Evolutionary conservation across 2,329 filamentous ascomycete genomes (phyloP).

Genomic region (Neofusicoccum cordaticola): DNA sequence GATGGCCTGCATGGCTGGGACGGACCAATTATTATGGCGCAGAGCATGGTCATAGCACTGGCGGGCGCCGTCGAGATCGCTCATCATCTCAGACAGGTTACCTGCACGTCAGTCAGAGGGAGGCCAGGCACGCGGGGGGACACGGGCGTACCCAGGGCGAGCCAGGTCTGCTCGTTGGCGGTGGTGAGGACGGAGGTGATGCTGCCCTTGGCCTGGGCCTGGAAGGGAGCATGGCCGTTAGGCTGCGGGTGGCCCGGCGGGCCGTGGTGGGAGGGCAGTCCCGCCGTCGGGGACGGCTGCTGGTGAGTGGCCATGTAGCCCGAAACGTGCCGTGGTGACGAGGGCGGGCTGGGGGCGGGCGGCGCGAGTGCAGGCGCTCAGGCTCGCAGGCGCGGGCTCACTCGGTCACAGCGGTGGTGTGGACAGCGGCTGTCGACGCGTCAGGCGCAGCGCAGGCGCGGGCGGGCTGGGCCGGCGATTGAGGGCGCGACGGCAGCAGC

Average conservation of each 20-base stretch:
- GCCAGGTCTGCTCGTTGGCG: conserved; percentile 86
- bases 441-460: not conserved
- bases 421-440: not conserved
- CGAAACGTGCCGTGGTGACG: not conserved
- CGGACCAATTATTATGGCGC: conserved; percentile 81
- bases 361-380: conserved; percentile 5
- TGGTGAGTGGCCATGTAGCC: conserved; percentile 65
- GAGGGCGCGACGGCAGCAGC: conserved; percentile 1
- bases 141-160: conserved; percentile 74
- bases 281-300: conserved; percentile 76
- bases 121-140: conserved; percentile 19
- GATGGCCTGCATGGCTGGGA: conserved; percentile 90
- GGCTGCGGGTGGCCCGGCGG: conserved; percentile 60
- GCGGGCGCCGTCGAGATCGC: conserved; percentile 84
- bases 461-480: not conserved
- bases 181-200: conserved; percentile 70
- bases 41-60: conserved; percentile 87
- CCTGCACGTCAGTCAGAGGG: conserved; percentile 52
- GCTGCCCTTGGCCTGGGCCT: conserved; percentile 51
- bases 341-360: not conserved
- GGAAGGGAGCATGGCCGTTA: conserved; percentile 53
- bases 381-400: conserved; percentile 15
- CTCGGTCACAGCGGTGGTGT: not conserved
- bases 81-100: conserved; percentile 80
- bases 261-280: conserved; percentile 66